Evolutionary conservation across 2,329 filamentous ascomycete species (phyloP), one percentile per base, ranked within the genome.

Genomic region (Biscogniauxia marginata): DNA sequence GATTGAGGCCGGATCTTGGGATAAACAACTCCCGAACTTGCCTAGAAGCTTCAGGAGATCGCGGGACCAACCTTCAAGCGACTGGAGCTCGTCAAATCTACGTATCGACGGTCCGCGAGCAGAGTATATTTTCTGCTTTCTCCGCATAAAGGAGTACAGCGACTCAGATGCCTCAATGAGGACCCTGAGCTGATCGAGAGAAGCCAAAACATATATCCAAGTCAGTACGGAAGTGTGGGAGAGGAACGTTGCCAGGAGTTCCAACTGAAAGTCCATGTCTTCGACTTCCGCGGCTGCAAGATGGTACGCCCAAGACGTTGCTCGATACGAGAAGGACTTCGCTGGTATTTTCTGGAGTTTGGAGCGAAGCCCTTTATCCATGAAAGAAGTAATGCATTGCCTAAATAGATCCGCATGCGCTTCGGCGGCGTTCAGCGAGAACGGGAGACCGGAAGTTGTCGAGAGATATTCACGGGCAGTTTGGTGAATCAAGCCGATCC

Each of bases 401-500:
- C 2, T 2, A 6, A 39, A 39, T 6, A 39, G 30, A 8, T 39
- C 30, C 1, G 2, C 9, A 9, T 39, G 30, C 30, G 30, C 30
- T 4, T 39, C 30, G 30, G 13, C 2, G 2, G 30, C 4, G 30
- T 16, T 39, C 9, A 39, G 30, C 4, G 30, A 39, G 13, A 39
- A 39, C 5, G 30, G 30, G 7, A 39, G 30, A 6, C 9, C 9
- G 4, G 4, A 8, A 6, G 30, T 39, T 2, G 4, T 39, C 2
- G 9, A 6, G 19, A 63, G 46, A 22, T 63, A 63, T 43, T 61
- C 61, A 4, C 59, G 53, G 6, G 61, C 48, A 7, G 61, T 61
- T 7, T 61, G 59, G 47, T 63, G 61, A 0, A 63, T 50, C 3
- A 63, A 16, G 1, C 46, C 51, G 1, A 63, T 34, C 9, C 49